These are phyloP conservation scores for Aegilops speltoides DNA, from an alignment of 176 grass and related monocot species.

Conservation along the genomic window DNA sequence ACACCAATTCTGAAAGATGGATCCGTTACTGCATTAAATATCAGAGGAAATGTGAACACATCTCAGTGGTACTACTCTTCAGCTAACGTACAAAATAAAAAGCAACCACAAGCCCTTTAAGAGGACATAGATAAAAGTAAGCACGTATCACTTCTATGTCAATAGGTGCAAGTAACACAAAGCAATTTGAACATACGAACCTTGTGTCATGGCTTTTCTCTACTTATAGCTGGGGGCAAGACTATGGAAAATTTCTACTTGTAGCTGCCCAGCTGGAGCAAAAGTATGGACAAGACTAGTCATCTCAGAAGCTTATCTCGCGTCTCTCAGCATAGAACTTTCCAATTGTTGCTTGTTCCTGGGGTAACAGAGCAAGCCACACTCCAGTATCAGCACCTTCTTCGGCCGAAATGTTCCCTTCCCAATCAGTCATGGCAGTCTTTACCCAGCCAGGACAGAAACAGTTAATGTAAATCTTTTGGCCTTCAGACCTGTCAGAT, in stretches of 20 bases:
- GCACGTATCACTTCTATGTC: neutral
- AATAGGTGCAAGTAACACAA: neutral
- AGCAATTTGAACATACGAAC: neutral
- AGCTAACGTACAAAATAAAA: neutral
- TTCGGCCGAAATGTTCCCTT: slow-evolving; percentile 77
- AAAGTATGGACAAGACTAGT: neutral
- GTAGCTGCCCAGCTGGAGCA: neutral
- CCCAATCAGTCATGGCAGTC: slow-evolving; percentile 94
- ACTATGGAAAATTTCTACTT: neutral
- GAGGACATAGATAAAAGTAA: neutral
- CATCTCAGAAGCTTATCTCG: slow-evolving; percentile 75
- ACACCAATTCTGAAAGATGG: neutral
- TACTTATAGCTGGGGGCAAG: neutral
- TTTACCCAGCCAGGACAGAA: slow-evolving; percentile 97
- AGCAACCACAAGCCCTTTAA: neutral
- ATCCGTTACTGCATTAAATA: neutral
- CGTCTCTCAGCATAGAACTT: slow-evolving; percentile 91
- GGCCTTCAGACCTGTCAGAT: slow-evolving; percentile 33
- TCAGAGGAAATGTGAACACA: neutral
- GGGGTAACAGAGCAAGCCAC: slow-evolving; percentile 54
- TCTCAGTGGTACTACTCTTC: neutral
- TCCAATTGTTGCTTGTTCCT: slow-evolving; percentile 41
- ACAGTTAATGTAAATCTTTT: slow-evolving; percentile 86
- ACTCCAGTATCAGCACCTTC: slow-evolving; percentile 86
- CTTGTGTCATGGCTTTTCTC: neutral